Base-by-base conservation (phyloP, 805 yeast species). In the Metschnikowia henanensis region DNA sequence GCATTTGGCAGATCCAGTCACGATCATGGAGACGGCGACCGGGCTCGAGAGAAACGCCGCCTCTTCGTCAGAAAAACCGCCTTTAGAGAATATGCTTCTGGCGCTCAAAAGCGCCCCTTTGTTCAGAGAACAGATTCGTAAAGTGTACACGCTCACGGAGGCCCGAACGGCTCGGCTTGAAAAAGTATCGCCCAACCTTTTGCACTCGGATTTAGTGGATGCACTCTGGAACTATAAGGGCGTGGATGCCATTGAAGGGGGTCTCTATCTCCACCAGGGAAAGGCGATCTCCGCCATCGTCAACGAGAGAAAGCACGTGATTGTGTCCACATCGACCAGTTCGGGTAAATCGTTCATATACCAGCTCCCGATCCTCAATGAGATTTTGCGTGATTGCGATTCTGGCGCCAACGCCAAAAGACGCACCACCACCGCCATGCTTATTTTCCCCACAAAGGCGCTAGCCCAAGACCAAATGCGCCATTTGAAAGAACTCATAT, bases 371-470 rank as follows among this genome's bases (percentile, higher is more conserved):
- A 87, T 92, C 2, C 60, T 91, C 8, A 69, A 73, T 39, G 73
- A 62, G 30, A 66, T 71, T 9, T 47, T 71, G 10, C 61, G 66
- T 63, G 65, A 68, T 66, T 39, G 64, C 5, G 55, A 59, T 26
- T 39, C 51, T 74, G 39, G 71, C 60, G 33, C 66, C 67, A 9
- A 67, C 66, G 25, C 43, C 25, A 41, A 38, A n/a, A 42, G 49
- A 5, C 39, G 69, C n/a, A 22, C 48, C 0, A 55, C 77, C 4
- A 87, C 95, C 0, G 86, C 96, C 8, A 72, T 95, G 71, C 90
- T 86, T 55, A 82, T 94, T 10, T 94, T 94, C 56, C 99, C 99
- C 2, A 94, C 99, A 0, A 94, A 94, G 59, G 99, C 99, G 0
- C 70, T 94, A 39, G 98, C 99, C 0, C 99, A 94, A 59, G 99